These are phyloP conservation scores for Fraxinus baroniana DNA, from an alignment of 305 asterid species.

Conservation along the genomic window DNA sequence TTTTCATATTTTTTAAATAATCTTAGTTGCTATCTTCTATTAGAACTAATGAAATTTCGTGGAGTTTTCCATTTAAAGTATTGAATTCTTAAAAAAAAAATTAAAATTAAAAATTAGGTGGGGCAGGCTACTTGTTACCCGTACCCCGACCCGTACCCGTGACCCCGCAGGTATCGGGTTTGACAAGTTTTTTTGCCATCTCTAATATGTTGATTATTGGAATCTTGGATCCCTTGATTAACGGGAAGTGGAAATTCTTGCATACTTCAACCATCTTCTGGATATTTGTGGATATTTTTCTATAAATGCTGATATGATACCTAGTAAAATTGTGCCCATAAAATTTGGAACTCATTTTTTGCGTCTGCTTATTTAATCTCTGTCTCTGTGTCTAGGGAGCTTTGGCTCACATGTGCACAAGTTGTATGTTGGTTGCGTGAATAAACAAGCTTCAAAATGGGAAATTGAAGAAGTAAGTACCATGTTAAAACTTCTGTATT, in stretches of 20 bases:
- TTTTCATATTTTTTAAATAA: too few relatives aligned
- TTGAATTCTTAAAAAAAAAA: too few relatives aligned
- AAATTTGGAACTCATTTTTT: not conserved
- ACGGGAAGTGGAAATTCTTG: not conserved
- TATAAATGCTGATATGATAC: not conserved
- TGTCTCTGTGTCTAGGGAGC: constrained; percentile 44
- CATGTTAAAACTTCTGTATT: constrained; percentile 5
- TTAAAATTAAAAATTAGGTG: too few relatives aligned
- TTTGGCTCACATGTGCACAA: constrained; percentile 45
- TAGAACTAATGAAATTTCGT: too few relatives aligned
- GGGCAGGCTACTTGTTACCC: too few relatives aligned
- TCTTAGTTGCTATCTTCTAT: too few relatives aligned
- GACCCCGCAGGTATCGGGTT: too few relatives aligned
- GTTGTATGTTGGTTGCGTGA: constrained; percentile 77
- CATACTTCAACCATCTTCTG: not conserved
- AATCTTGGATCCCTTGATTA: constrained; percentile 9
- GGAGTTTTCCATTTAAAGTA: too few relatives aligned
- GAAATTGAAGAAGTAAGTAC: constrained; percentile 78
- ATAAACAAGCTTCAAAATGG: constrained; percentile 55
- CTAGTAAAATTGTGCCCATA: not conserved
- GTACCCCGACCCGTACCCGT: too few relatives aligned
- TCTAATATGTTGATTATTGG: not conserved
- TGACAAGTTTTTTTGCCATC: too few relatives aligned
- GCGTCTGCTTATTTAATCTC: constrained; percentile 22
- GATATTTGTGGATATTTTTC: not conserved